A percentile compares a stretch with the other conserved stretches of the same genome.
Evolutionary conservation across 768 basidiomycete species (phyloP).

Genomic region (Rhodotorula toruloides): DNA sequence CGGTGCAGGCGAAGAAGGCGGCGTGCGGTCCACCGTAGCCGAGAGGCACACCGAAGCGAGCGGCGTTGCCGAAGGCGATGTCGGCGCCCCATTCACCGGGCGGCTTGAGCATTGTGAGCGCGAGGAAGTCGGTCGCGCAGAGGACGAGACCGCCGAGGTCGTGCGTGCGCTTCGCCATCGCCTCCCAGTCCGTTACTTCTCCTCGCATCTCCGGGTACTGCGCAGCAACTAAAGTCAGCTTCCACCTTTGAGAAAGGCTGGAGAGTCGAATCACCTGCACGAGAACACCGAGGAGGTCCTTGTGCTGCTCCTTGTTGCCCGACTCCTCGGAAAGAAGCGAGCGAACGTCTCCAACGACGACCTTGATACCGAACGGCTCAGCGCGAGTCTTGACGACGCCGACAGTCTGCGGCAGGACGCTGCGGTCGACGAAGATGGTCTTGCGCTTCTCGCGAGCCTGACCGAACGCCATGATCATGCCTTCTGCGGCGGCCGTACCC

Average conservation of each 20-base stretch:
- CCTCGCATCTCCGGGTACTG: constrained; percentile 95
- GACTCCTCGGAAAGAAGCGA: constrained; percentile 36
- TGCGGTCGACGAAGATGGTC: constrained; percentile 76
- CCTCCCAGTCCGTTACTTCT: constrained; percentile 64
- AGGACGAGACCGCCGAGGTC: constrained; percentile 70
- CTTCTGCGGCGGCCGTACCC: constrained; percentile 43
- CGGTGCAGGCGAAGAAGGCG: constrained; percentile 91
- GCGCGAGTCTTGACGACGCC: constrained; percentile 84
- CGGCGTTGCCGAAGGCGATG: constrained; percentile 89
- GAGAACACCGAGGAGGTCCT: constrained; percentile 74
- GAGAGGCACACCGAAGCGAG: constrained; percentile 89
- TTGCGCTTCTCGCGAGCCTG: constrained; percentile 64
- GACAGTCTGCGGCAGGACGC: constrained; percentile 80
- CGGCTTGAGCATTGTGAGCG: constrained; percentile 84
- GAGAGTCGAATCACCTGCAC: constrained; percentile 47
- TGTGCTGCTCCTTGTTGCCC: constrained; percentile 46
- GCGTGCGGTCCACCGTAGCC: constrained; percentile 98
- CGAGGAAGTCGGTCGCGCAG: constrained; percentile 85
- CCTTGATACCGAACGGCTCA: constrained; percentile 83
- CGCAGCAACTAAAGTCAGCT: background rate
- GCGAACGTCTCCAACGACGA: constrained; percentile 57
- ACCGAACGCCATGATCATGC: constrained; percentile 83
- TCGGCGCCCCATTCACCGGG: constrained; percentile 99
- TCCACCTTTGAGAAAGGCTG: background rate
- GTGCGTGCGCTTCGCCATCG: constrained; percentile 65